These are phyloP conservation scores for Cadophora malorum DNA, from an alignment of 2,329 filamentous ascomycete genomes.

Conservation along the genomic window DNA sequence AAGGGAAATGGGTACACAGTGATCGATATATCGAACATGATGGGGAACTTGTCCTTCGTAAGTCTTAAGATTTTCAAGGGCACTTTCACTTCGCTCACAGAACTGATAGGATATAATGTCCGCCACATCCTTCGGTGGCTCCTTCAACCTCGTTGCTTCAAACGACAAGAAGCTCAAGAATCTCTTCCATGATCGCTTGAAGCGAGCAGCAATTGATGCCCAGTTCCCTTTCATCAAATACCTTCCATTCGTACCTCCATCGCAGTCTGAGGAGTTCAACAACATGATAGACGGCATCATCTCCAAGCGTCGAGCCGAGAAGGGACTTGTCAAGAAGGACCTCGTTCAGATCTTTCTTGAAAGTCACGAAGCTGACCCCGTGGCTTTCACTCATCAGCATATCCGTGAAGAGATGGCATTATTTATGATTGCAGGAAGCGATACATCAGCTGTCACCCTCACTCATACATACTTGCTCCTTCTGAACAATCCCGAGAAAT, in stretches of 20 bases:
- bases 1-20: conserved; percentile 23
- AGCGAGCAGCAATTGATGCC: conserved; percentile 25
- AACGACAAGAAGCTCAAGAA: conserved; percentile 31
- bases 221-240: conserved; percentile 32
- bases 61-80: not conserved
- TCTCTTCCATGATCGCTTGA: conserved; percentile 27
- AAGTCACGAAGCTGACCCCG: conserved; percentile 28
- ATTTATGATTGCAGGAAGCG: conserved; percentile 36
- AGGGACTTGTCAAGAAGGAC: conserved; percentile 26
- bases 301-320: conserved; percentile 24
- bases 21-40: conserved; percentile 27
- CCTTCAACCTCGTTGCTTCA: conserved; percentile 32
- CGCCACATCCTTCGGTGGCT: conserved; percentile 33
- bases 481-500: conserved; percentile 52
- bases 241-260: conserved; percentile 27
- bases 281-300: conserved; percentile 30
- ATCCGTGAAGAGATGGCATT: conserved; percentile 34
- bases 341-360: conserved; percentile 35
- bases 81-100: not conserved
- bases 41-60: conserved; percentile 32
- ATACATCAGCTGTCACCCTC: conserved; percentile 29
- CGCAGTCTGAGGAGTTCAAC: conserved; percentile 19
- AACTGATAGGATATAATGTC: conserved; percentile 32
- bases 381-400: conserved; percentile 30
- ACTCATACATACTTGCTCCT: conserved; percentile 47